Conservation (phyloP, 331 rosid species). For the Phaseolus coccineus region DNA sequence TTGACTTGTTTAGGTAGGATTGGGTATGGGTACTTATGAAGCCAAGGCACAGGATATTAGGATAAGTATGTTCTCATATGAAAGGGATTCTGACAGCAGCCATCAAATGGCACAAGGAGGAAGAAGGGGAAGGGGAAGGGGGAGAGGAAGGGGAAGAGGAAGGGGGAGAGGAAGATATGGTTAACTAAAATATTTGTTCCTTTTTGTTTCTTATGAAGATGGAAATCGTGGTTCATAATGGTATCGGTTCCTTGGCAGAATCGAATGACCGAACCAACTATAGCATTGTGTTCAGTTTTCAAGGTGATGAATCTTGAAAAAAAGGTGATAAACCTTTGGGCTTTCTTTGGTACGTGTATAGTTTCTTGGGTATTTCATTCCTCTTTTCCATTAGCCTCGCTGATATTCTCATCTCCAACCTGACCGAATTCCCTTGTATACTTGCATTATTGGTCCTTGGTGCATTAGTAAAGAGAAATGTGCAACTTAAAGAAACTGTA, state of each 20-base stretch:
- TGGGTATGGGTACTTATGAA: conserved; percentile 49
- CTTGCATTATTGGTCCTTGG: no score
- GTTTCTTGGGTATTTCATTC: background rate
- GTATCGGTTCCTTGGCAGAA: background rate
- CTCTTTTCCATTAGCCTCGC: background rate
- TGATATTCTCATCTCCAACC: background rate
- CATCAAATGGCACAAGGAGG: conserved; percentile 54
- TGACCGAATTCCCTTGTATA: no score
- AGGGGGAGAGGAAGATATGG: conserved; percentile 50
- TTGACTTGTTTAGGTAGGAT: conserved; percentile 56
- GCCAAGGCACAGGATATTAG: conserved; percentile 66
- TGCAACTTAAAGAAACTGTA: no score
- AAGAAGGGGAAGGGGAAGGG: conserved; percentile 51
- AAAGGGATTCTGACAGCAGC: conserved; percentile 55
- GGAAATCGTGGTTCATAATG: background rate
- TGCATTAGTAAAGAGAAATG: no score
- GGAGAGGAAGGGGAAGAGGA: conserved; percentile 50
- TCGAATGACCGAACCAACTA: background rate
- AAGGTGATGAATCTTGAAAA: background rate
- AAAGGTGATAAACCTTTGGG: background rate
- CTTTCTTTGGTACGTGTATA: background rate
- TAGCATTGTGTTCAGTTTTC: background rate
- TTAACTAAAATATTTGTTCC: conserved; percentile 22
- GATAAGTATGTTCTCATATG: conserved; percentile 81
- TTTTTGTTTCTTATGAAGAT: background rate